Percentiles rank a stretch among this genome's conserved stretches.
Conservation (phyloP, 495 filamentous ascomycete genomes). For the Penicillium antarcticum region DNA sequence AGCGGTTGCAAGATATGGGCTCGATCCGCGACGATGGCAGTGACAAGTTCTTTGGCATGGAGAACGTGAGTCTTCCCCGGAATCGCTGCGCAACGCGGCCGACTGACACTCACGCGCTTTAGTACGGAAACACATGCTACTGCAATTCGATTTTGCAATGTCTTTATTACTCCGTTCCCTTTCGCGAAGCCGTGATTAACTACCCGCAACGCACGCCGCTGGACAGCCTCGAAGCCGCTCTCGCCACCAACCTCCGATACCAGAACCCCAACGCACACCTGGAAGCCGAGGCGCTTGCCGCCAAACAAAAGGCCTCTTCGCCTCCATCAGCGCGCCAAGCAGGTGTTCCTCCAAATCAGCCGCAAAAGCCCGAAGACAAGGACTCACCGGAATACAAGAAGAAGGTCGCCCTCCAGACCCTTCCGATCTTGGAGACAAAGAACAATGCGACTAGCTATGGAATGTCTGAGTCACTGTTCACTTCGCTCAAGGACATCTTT, state of each 20-base stretch:
- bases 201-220: conserved; percentile 69
- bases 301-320: conserved; percentile 40
- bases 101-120: background rate
- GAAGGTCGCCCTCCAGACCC: conserved; percentile 82
- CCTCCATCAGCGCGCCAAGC: conserved; percentile 40
- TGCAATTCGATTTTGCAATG: conserved; percentile 98
- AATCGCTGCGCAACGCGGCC: background rate
- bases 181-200: conserved; percentile 91
- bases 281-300: conserved; percentile 41
- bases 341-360: conserved; percentile 49
- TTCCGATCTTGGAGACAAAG: conserved; percentile 78
- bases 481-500: conserved; percentile 93
- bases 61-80: conserved; percentile 69
- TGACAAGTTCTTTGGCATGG: conserved; percentile 97
- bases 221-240: conserved; percentile 48
- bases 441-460: conserved; percentile 78
- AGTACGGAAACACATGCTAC: conserved; percentile 99
- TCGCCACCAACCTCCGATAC: conserved; percentile 45
- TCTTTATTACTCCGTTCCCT: conserved; percentile 90
- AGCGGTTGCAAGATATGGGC: conserved; percentile 74
- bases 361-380: conserved; percentile 73
- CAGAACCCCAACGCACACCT: conserved; percentile 38
- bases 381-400: conserved; percentile 95
- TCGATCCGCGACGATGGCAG: conserved; percentile 81
- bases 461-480: conserved; percentile 93